These are phyloP conservation scores for Cytospora piceicola DNA, from an alignment of 2,329 filamentous ascomycete genomes.

Conservation along the genomic window DNA sequence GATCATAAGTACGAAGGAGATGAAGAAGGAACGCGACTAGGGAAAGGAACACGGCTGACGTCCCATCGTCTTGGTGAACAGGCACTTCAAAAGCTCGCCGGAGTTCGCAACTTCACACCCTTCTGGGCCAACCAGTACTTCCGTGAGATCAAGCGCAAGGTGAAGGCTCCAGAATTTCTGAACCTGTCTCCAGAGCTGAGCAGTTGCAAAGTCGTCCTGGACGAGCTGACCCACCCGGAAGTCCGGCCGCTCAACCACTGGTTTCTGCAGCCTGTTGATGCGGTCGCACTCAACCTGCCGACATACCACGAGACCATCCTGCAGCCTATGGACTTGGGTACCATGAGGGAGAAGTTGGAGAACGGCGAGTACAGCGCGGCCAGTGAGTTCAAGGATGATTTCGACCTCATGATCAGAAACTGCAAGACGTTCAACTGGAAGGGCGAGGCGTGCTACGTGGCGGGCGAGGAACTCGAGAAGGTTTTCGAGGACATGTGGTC, in stretches of 20 bases:
- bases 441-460: constrained; percentile 71
- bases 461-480: constrained; percentile 73
- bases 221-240: constrained; percentile 76
- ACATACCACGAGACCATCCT: constrained; percentile 93
- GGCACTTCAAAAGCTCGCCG: not conserved
- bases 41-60: not conserved
- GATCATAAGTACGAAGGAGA: too few relatives aligned
- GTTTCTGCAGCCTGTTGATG: constrained; percentile 86
- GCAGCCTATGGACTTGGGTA: constrained; percentile 87
- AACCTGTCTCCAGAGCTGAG: constrained; percentile 70
- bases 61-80: not conserved
- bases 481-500: constrained; percentile 77
- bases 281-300: constrained; percentile 86
- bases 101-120: not conserved
- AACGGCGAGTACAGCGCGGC: constrained; percentile 77
- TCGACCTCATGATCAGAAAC: constrained; percentile 83
- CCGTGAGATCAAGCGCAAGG: not conserved
- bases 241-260: constrained; percentile 69
- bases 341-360: constrained; percentile 76
- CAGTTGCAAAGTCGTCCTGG: constrained; percentile 82
- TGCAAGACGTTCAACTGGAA: constrained; percentile 85
- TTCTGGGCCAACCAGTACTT: not conserved
- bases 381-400: constrained; percentile 83
- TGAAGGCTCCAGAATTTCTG: not conserved
- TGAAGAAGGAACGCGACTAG: too few relatives aligned